Base-by-base conservation (phyloP, 208 protist species). In the Crithidia mellificae region DNA sequence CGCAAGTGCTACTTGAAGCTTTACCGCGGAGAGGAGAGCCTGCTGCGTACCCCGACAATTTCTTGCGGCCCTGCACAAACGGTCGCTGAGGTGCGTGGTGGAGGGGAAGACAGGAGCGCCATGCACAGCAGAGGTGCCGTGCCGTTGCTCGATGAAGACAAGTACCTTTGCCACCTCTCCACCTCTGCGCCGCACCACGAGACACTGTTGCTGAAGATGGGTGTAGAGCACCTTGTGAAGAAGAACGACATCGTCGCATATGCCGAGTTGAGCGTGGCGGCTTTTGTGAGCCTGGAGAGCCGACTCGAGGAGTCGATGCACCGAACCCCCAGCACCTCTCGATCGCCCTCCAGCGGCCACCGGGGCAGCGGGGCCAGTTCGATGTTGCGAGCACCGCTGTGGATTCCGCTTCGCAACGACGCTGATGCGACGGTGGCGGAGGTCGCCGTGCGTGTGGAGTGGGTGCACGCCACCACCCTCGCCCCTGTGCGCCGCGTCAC, bases 161-260 rank as follows among this genome's bases (percentile, higher is more conserved):
- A 77, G 24, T 63, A 67, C 27, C 46, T 51, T 32, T 61, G 70
- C 0, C 8, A 58, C 41, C 34, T 77, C 11, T 24, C 56, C 14
- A 68, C 61, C 32, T 11, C 51, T 2, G 38, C 39, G 7, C 63
- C 63, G 29, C 63, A 68, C 11, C 58, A 62, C 20, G 63, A 66
- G 1, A 22, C n/a, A 0, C 2, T 77, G 0, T 43, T 52, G 0
- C 8, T 77, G 15, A 71, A 70, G 44, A 38, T 77, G 51, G 63
- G 57, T 15, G 50, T 61, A 29, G 36, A 49, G 24, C 54, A 67
- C 29, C 32, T 61, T 12, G 49, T 77, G 41, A 17, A 43, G n/a
- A 44, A 56, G 20, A 77, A 63, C 58, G 58, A 61, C 22, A 63
- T 71, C 15, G 61, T 71, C 29, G 72, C 63, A 15, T 51, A 24